Conservation (phyloP, 2,329 filamentous ascomycete species). For the Phoma herbarum region DNA sequence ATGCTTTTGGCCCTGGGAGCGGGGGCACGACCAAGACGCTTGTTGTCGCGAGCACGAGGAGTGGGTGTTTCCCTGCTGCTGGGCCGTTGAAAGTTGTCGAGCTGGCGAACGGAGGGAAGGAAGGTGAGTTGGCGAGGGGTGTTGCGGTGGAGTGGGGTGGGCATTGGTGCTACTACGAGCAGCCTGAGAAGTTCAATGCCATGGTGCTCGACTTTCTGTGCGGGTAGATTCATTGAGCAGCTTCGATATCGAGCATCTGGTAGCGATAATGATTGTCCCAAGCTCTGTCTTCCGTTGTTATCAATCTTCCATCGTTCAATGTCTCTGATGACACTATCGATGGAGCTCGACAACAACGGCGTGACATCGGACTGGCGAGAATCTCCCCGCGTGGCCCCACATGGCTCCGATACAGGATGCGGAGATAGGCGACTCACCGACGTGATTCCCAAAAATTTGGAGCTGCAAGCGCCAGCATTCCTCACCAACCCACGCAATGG, state of each 20-base stretch:
- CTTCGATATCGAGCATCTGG: not conserved
- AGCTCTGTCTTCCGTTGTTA: not conserved
- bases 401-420: too few species aligned
- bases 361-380: constrained; percentile 2
- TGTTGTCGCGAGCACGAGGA: constrained; percentile 39
- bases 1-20: constrained; percentile 30
- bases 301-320: not conserved
- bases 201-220: constrained; percentile 27
- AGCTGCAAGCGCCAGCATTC: not conserved
- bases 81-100: constrained; percentile 36
- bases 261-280: too few species aligned
- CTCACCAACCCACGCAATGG: constrained; percentile 13
- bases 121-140: constrained; percentile 26
- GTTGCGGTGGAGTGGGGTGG: constrained; percentile 38
- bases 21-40: constrained; percentile 30
- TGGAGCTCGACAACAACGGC: not conserved
- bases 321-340: not conserved
- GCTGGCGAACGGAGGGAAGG: constrained; percentile 27
- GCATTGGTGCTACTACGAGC: constrained; percentile 47
- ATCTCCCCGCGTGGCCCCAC: constrained; percentile 16
- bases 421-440: constrained; percentile 12
- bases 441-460: constrained; percentile 5
- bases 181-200: constrained; percentile 36
- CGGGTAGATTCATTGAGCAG: not conserved
- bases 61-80: constrained; percentile 41